These are phyloP conservation scores for Cladosporium sp. DNA, from an alignment of 2,329 filamentous ascomycete species.

Conservation along the genomic window DNA sequence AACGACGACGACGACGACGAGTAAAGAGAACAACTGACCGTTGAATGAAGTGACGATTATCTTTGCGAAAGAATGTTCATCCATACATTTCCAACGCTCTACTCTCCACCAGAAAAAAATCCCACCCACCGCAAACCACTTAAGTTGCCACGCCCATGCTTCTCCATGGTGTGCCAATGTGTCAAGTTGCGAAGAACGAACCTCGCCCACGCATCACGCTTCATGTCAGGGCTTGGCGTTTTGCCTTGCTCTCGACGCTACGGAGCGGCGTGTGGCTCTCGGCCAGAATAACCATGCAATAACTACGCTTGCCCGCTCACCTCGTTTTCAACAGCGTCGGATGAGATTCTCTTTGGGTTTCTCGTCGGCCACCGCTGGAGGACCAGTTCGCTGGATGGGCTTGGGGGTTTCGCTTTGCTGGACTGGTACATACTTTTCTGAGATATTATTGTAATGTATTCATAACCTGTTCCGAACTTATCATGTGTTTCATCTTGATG, in stretches of 20 bases:
- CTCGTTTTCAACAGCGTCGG: background rate
- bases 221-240: conserved; percentile 9
- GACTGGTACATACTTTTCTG: background rate
- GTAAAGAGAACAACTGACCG: conserved; percentile 18
- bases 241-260: conserved; percentile 8
- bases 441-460: background rate
- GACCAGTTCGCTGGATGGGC: background rate
- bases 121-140: conserved; percentile 68
- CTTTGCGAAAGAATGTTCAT: background rate
- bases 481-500: too few species aligned
- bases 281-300: background rate
- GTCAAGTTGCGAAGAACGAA: conserved; percentile 88
- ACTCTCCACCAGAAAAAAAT: background rate
- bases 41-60: conserved; percentile 11
- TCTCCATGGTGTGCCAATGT: conserved; percentile 84
- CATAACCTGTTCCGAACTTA: too few species aligned
- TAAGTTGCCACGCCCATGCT: conserved; percentile 83
- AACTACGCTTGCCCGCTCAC: conserved; percentile 1
- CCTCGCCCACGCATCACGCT: conserved; percentile 12
- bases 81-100: background rate
- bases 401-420: background rate
- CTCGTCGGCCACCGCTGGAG: background rate
- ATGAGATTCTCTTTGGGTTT: background rate
- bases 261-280: conserved; percentile 9
- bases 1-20: conserved; percentile 54